Conservation (phyloP, 257 asterid genomes). For the Solanum arcanum region DNA sequence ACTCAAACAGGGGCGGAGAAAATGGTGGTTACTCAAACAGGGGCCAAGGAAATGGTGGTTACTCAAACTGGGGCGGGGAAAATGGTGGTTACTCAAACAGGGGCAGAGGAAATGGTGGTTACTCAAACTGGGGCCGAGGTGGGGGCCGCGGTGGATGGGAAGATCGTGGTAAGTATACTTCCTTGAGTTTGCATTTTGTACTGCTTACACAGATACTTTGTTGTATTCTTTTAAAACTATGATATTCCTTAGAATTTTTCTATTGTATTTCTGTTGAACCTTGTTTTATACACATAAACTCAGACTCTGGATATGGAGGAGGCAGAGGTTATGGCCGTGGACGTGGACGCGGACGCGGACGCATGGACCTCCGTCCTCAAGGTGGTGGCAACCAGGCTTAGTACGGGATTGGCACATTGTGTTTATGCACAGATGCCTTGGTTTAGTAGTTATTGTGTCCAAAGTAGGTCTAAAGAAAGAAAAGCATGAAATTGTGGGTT, state of each 20-base stretch:
- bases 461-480: neutral
- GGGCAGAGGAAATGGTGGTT: slow-evolving; percentile 38
- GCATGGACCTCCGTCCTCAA: slow-evolving; percentile 36
- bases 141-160: slow-evolving; percentile 41
- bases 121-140: slow-evolving; percentile 14
- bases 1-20: neutral
- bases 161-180: slow-evolving; percentile 44
- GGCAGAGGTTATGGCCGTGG: slow-evolving; percentile 51
- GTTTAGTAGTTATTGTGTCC: slow-evolving; percentile 3
- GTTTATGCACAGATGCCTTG: slow-evolving; percentile 11
- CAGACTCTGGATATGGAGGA: slow-evolving; percentile 70
- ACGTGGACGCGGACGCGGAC: slow-evolving; percentile 53
- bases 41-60: slow-evolving; percentile 22
- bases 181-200: neutral
- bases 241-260: neutral
- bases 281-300: neutral
- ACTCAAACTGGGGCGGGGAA: slow-evolving; percentile 21
- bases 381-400: slow-evolving; percentile 53
- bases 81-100: slow-evolving; percentile 36
- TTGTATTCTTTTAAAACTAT: neutral
- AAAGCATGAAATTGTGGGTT: slow-evolving; percentile 6
- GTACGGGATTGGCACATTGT: slow-evolving; percentile 4
- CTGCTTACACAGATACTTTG: neutral
- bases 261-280: neutral
- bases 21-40: slow-evolving; percentile 12